Evolutionary conservation across 306 rosid species (phyloP).

Genomic region (Cucumis melo): DNA sequence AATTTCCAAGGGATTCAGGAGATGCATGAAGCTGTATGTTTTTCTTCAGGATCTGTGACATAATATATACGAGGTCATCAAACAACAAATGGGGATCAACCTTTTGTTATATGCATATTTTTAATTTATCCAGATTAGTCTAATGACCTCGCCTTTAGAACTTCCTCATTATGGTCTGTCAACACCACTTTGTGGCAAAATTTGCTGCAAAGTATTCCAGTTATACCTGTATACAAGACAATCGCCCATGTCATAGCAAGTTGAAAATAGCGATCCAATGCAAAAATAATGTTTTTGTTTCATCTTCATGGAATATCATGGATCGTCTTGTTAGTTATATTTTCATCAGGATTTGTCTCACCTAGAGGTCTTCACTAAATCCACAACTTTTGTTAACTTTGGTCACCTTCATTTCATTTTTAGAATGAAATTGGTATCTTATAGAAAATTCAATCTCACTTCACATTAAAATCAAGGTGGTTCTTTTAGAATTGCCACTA

Average conservation of each 20-base stretch:
- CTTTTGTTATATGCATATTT: background rate
- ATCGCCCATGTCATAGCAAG: background rate
- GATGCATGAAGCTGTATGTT: constrained; percentile 70
- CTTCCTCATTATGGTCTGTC: constrained; percentile 92
- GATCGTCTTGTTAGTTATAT: no score
- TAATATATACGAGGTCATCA: constrained; percentile 12
- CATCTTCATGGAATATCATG: background rate
- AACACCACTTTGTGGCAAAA: constrained; percentile 64
- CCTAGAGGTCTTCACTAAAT: no score
- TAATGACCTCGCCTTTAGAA: constrained; percentile 55
- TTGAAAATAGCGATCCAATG: background rate
- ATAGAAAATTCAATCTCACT: no score
- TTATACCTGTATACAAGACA: constrained; percentile 41
- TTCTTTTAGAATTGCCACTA: no score
- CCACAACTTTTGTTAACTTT: no score
- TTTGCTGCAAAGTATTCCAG: constrained; percentile 77
- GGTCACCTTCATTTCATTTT: no score
- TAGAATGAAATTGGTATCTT: no score
- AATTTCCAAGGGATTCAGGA: constrained; percentile 26
- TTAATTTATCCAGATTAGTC: background rate
- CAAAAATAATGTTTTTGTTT: background rate
- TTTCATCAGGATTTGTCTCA: no score
- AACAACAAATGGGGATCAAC: constrained; percentile 7
- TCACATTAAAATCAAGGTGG: no score
- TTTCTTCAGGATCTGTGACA: constrained; percentile 66